A percentile compares a stretch with the other conserved stretches of the same genome.
Evolutionary conservation across 257 asterid species (phyloP).

Genomic region (Jaltomata sinuosa): DNA sequence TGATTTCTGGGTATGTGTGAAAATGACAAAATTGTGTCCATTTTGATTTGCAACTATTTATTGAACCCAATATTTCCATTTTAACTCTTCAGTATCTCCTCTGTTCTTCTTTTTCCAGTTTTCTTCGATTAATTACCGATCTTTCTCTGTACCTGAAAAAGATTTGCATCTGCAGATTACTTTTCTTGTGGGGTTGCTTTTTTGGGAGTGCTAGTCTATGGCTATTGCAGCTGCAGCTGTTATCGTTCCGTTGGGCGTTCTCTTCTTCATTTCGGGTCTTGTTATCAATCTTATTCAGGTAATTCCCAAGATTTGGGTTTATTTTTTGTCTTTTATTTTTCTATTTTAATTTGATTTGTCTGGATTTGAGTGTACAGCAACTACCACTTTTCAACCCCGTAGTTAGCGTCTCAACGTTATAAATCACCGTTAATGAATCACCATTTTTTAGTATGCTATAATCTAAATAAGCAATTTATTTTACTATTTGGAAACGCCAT

Average conservation of each 20-base stretch:
- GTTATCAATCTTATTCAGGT: constrained; percentile 80
- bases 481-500: background rate
- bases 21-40: background rate
- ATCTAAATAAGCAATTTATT: background rate
- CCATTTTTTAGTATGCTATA: background rate
- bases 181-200: background rate
- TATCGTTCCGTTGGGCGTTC: constrained; percentile 71
- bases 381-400: no score
- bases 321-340: background rate
- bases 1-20: background rate
- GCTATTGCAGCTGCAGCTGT: constrained; percentile 66
- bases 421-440: no score
- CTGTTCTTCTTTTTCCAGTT: background rate
- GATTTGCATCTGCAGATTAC: background rate
- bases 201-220: constrained; percentile 5
- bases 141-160: background rate
- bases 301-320: background rate
- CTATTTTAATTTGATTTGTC: background rate
- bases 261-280: constrained; percentile 82
- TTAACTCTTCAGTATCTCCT: background rate
- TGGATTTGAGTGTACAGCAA: background rate
- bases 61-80: background rate
- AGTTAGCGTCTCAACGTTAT: no score
- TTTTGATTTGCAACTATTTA: background rate
- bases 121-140: background rate